Base-by-base conservation (phyloP, 768 basidiomycete genomes). In the Infundibulicybe gibba region DNA sequence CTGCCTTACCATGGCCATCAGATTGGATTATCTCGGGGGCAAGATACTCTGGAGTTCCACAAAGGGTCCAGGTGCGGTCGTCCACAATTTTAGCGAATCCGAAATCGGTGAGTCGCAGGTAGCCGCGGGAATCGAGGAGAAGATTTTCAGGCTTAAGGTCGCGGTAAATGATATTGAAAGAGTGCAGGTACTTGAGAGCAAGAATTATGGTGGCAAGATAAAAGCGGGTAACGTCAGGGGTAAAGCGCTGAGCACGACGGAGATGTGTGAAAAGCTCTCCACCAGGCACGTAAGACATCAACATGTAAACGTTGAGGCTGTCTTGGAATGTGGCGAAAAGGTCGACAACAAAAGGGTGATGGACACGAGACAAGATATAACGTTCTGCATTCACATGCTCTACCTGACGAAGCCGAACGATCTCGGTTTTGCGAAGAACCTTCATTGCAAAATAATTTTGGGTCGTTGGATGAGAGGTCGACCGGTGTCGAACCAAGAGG, bases 131-230 rank as follows among this genome's bases (percentile, higher is more conserved):
- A 61, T 97, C 97, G 44, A 99, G 75, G 33, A 99, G 80, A n/a
- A 99, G 81, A 59, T 99, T 99, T 67, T 99, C 97, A 13, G 97
- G 97, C 66, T 99, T 98, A 55, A 99, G 80, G 67, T 98, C 95
- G 38, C 95, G 91, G 68, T 98, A 98, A 59, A 98, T 92, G 66
- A 99, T 95, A 72, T 97, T 94, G 69, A 89, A 91, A 12, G 87
- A 87, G 65, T 98, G 97, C 5, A 98, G 75, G 56, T 95, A 94
- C 70, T 90, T 91, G 56, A 98, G 77, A 31, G 94, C 97, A 49
- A 98, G 82, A 58, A 97, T 83, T 63, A 97, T 95, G 51, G 90
- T 94, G 30, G 95, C 94, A 52, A 95, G 83, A 68, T 97, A 99
- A 70, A 98, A 99, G 40, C 97, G 84, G 19, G 97, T 94, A 52